Evolutionary conservation across 768 basidiomycete genomes (phyloP), one percentile per base, ranked within the genome.

Genomic region (Asterophora parasitica): DNA sequence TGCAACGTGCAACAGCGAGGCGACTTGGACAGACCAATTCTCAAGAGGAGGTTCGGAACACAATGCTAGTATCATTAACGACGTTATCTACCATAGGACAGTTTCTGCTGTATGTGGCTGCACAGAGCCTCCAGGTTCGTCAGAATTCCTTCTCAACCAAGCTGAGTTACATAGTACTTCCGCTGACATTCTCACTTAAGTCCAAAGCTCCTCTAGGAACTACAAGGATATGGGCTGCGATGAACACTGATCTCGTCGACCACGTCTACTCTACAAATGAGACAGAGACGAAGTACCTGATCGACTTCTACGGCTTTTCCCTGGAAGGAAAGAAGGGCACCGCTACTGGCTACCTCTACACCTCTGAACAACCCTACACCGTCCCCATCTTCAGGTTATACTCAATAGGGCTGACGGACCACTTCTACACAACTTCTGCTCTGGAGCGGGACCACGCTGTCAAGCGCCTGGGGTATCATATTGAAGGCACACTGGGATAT

Each of bases 221-320:
- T n/a, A 46, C 50, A 17, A 42, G 51, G 28, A 42, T 60, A 52
- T 58, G 53, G 50, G 56, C 57, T 37, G 57, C 57, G 46, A 53
- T 60, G 50, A 51, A 58, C 23, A 46, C 52, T 4, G 54, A 56
- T 38, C 51, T 58, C 8, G 57, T 60, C 9, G 59, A 60, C 42
- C 59, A 60, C 35, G 54, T 56, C 7, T 60, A 60, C 30, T 54
- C 59, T 28, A 56, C 54, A 33, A 60, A 58, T 36, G 45, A 44
- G 10, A 50, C 50, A 9, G 54, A 60, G 42, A 47, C 58, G 13
- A 37, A 47, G n/a, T 50, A 46, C 30, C 48, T 58, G n/a, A 55
- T 52, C 17, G 43, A 54, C n/a, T 58, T 54, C 47, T 58, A 60
- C 39, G 59, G 59, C 3, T 60, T 54, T 34, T 44, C 46, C 5